Base-by-base conservation (phyloP, 352 stramenopile species). In the Globisporangium nodosum region DNA sequence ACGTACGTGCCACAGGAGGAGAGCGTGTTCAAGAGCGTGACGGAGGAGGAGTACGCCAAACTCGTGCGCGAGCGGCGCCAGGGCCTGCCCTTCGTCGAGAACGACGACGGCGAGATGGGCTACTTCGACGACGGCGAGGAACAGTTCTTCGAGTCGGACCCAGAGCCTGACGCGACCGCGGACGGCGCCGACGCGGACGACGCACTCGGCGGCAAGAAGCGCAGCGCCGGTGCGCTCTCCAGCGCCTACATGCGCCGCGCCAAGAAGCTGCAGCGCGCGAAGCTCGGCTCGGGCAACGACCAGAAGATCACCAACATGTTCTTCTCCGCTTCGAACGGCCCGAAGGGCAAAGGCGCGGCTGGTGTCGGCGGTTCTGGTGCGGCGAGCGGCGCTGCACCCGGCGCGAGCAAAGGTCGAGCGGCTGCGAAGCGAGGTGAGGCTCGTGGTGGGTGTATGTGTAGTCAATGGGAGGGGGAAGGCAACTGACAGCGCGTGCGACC, bases 271-370 rank as follows among this genome's bases (percentile, higher is more conserved):
- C 84, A 94, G 61, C 72, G 86, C 40, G 85, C 84, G 8, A 94
- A 95, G 62, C 70, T 94, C 0, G 80, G 80, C 43, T 65, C 64
- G 6, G 76, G 78, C 37, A 84, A 74, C 39, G 86, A 90, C 49
- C 80, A 91, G 63, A 94, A 95, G 71, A 95, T 95, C 65, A 91
- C 84, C 52, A 92, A 89, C 60, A 91, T 94, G 81, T 94, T 94
- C 56, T 92, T 92, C 65, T 90, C 82, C 12, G 65, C 76, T 15
- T 76, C 76, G 9, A 51, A 69, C 12, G 66, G 65, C 12, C 61
- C 73, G 42, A 85, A 78, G 54, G 42, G 51, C 8, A 76, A 78
- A 49, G 64, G 47, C 21, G 62, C 48, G n/a, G 61, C 60, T 21
- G 49, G 24, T 27, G 24, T 1, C 24, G 24, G 24, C 1, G 24